Evolutionary conservation across 768 basidiomycete genomes (phyloP), one percentile per base, ranked within the genome.

Genomic region (Dentipellis fragilis): DNA sequence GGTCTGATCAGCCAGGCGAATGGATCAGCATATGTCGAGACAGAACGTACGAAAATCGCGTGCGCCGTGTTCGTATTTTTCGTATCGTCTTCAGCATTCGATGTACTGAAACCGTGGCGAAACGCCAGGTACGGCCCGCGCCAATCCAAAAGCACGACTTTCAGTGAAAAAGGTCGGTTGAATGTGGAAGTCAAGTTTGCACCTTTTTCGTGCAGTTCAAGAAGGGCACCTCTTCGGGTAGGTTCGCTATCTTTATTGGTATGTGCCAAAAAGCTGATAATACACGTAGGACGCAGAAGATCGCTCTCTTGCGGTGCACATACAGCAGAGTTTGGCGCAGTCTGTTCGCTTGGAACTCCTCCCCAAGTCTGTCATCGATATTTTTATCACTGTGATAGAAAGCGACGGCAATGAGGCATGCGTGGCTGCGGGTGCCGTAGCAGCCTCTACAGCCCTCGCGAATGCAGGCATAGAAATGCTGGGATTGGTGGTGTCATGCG

Each of bases 121-220:
- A 49, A 23, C 17, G 36, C 19, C 58, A 90, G 89, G 22, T 92
- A 91, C 69, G 87, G 90, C 4, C 90, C 90, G 17, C 83, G 90
- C 55, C 90, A 92, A 64, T 84, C 87, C 29, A 91, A 87, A 75
- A 87, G 79, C 53, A 75, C 76, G 12, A 69, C 81, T 3, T 99
- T 94, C 66, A 92, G 78, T 59, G 95, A 97, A 63, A 85, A 81
- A 57, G 96, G 95, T 1, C 80, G 80, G 53, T 71, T 99, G 52
- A 97, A 93, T 57, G 89, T 99, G 7, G 94, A 98, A 71, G 90
- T 98, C 52, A 97, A 97, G 70, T 97, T 94, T 64, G 80, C 94
- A 2, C 96, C 96, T 0, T 99, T 95, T 68, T 92, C 96, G 8
- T 92, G 86, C 62, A 69, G 73, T 29, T 78, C 75, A 14, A 75